Evolutionary conservation across 2,329 filamentous ascomycete species (phyloP), one percentile per base, ranked within the genome.

Genomic region (Ceratocystis ficicola): DNA sequence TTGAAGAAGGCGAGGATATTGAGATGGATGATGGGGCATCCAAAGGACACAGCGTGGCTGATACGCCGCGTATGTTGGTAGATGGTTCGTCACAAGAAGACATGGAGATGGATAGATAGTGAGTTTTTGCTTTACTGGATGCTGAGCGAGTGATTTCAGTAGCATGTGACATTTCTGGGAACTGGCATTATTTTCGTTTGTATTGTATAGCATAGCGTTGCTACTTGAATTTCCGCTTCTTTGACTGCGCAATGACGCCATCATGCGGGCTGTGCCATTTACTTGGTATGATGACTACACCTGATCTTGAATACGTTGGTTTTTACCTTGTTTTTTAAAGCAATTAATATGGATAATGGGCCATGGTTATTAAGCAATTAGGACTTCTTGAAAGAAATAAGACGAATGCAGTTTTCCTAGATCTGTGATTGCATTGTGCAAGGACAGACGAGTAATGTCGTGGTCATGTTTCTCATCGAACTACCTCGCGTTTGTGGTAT

Each of bases 91-190:
- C 77, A 52, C 76, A 75, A 6, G 85, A 87, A 69, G 82, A 78
- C 71, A 90, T 90, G 87, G 87, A 90, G 66, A 74, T 79, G 61
- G 77, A 89, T 77, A 57, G 44, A 20, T 63, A 20, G 28, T 57
- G 41, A 8, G 30, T 22, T 25, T 25, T 25, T 30, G 30, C 7
- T 17, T 15, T 25, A 15, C 57, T 44, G 8, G 62, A 22, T 28
- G 36, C 15, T 57, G 48, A 55, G 25, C 41, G 22, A 32, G 30
- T 17, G 30, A 15, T 41, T 8, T 32, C 1, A 20, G 50, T 25
- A 48, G 46, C 25, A 52, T 64, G 22, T 50, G 46, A 17, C 17
- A 44, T 48, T 63, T 63, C 41, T 44, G 52, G 25, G 25, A 25
- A 12, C 30, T 50, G 61, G 41, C 28, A 36, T 48, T 63, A 7